phyloP scores from a whole-genome alignment of 1,284 basidiomycete species.

The Coniferiporia sulphurascens region DNA sequence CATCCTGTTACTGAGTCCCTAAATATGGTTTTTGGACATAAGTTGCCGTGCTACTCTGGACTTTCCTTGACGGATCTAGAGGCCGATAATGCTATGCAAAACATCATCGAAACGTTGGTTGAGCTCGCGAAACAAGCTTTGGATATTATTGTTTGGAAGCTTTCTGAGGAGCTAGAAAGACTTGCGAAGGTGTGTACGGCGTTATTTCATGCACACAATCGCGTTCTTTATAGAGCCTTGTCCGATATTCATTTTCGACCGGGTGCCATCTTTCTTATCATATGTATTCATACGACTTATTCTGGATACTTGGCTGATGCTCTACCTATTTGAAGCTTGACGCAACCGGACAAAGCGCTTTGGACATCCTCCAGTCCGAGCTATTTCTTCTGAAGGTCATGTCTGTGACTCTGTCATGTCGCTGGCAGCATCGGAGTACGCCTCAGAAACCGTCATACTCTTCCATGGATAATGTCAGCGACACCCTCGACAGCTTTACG shows the following conservation, averaged over 20 bases:
- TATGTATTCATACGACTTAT: background rate
- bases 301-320: background rate
- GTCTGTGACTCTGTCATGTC: slow-evolving; percentile 71
- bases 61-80: slow-evolving; percentile 68
- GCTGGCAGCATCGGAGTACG: slow-evolving; percentile 52
- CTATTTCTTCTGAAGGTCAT: slow-evolving; percentile 86
- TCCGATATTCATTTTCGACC: background rate
- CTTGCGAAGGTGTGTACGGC: slow-evolving; percentile 61
- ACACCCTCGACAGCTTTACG: background rate
- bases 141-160: slow-evolving; percentile 73
- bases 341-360: slow-evolving; percentile 53
- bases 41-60: slow-evolving; percentile 88
- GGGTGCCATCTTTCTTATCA: background rate
- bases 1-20: background rate
- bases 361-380: slow-evolving; percentile 84
- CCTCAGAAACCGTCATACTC: slow-evolving; percentile 31
- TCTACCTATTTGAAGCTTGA: slow-evolving; percentile 22
- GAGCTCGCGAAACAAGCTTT: slow-evolving; percentile 72
- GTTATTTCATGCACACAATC: background rate
- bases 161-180: slow-evolving; percentile 72
- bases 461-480: slow-evolving; percentile 6
- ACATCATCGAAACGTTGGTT: slow-evolving; percentile 74
- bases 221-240: background rate
- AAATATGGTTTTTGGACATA: background rate
- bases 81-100: slow-evolving; percentile 64